Evolutionary conservation across 2,329 filamentous ascomycete genomes (phyloP).

Genomic region (Ophiostoma fasciatum): DNA sequence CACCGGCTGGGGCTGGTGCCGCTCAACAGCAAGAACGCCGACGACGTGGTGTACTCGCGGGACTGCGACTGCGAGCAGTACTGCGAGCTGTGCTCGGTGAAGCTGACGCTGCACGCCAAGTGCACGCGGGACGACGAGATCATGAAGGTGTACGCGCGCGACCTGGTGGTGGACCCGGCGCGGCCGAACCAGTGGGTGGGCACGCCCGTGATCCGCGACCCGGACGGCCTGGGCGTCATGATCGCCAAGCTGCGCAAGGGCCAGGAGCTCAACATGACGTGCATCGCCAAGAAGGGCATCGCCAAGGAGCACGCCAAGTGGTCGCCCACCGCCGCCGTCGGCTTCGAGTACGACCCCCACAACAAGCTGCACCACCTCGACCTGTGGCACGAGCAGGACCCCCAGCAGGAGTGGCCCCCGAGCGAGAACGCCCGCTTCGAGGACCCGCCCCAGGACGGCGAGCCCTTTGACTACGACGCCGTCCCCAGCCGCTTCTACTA

Average conservation of each 20-base stretch:
- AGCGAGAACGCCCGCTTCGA: slow-evolving; percentile 69
- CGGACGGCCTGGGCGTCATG: slow-evolving; percentile 64
- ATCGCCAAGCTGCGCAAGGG: slow-evolving; percentile 83
- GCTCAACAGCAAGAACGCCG: slow-evolving; percentile 69
- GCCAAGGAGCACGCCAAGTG: slow-evolving; percentile 98
- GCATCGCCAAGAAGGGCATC: slow-evolving; percentile 95
- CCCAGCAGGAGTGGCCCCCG: slow-evolving; percentile 75
- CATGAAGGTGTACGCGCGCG: slow-evolving; percentile 87
- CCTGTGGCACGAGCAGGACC: slow-evolving; percentile 85
- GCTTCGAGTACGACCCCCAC: slow-evolving; percentile 95
- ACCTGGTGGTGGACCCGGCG: slow-evolving; percentile 58
- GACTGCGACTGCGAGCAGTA: slow-evolving; percentile 96
- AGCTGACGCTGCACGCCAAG: slow-evolving; percentile 68
- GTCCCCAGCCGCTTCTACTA: slow-evolving; percentile 78
- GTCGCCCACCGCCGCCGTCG: slow-evolving; percentile 82
- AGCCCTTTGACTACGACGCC: slow-evolving; percentile 83
- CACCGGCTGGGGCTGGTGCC: slow-evolving; percentile 86
- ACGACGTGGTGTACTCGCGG: slow-evolving; percentile 70
- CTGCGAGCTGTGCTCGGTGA: slow-evolving; percentile 83
- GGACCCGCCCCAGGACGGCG: slow-evolving; percentile 64
- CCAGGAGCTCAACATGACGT: slow-evolving; percentile 80
- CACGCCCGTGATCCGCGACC: slow-evolving; percentile 69
- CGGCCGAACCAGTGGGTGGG: slow-evolving; percentile 63
- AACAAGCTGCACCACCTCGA: slow-evolving; percentile 89
- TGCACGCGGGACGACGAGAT: slow-evolving; percentile 76